Base-by-base conservation (phyloP, 2,329 filamentous ascomycete genomes). In the Neofusicoccum laricinum region DNA sequence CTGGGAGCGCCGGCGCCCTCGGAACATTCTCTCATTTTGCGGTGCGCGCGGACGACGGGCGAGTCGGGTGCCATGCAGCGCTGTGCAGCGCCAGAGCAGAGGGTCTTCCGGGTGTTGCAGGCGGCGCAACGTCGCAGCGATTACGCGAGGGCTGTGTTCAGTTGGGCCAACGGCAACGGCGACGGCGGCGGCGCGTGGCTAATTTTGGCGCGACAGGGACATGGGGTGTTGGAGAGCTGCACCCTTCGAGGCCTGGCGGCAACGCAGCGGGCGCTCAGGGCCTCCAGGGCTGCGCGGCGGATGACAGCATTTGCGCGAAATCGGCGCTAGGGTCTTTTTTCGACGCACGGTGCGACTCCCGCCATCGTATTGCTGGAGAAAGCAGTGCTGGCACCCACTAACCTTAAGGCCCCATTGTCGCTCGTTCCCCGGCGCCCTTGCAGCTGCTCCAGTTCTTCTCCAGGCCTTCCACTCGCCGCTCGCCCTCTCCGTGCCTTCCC, bases 371-470 rank as follows among this genome's bases (percentile, higher is more conserved):
- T 17, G 55, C 53, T 41, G 38, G 53, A 58, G 38, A 43, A 41
- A 58, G 53, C 38, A 40, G 46, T 30, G 49, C 49, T 32, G 46
- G 14, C 38, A 5, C 38, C 32, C 38, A 11, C 10, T 38, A 63
- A 63, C 61, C 48, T 50, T 43, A 59, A 59, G 55, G 55, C 40
- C 46, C 48, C 46, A 38, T 50, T 34, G 61, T 63, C 61, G 57
- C 41, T 41, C 38, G 17, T 46, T 62, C 45, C 30, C 30, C 30
- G 15, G 25, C 58, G 59, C 58, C 58, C 58, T 61, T 61, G 58
- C 58, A 61, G 57, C 57, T 61, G 36, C 53, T 58, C 53, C 53
- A 41, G 55, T 43, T 50, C 59, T 50, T 51, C 46, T 46, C 59
- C 25, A 50, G 46, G 59, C 59, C 46, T 19, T 62, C 46, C 46